Evolutionary conservation across 371 early-diverging fungal species (phyloP).

Genomic region (Zychaea mexicana): DNA sequence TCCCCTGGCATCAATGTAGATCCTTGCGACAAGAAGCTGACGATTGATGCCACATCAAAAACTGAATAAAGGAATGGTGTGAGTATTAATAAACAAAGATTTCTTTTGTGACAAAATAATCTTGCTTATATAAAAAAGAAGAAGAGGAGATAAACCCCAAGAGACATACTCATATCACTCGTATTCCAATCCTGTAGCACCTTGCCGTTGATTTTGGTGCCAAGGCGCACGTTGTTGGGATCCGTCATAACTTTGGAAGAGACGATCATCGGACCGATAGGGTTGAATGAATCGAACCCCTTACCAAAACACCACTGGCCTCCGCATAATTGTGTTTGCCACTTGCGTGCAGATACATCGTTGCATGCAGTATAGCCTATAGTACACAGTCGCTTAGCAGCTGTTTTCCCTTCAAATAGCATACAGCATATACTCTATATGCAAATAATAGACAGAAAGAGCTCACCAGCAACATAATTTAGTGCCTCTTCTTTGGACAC

Average conservation of each 20-base stretch:
- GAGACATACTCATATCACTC: slow-evolving; percentile 58
- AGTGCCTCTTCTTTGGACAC: slow-evolving; percentile 51
- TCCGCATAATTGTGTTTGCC: slow-evolving; percentile 43
- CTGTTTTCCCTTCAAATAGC: not conserved
- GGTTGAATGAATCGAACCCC: slow-evolving; percentile 65
- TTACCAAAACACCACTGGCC: slow-evolving; percentile 67
- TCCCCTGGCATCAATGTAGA: slow-evolving; percentile 62
- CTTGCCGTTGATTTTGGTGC: slow-evolving; percentile 48
- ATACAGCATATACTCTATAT: not conserved
- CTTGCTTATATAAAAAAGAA: not conserved
- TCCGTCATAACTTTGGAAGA: slow-evolving; percentile 48
- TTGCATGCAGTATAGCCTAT: slow-evolving; percentile 63
- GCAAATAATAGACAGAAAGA: too few relatives aligned
- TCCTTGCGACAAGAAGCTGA: slow-evolving; percentile 59
- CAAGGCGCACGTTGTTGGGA: slow-evolving; percentile 48
- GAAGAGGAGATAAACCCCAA: not conserved
- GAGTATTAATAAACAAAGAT: not conserved
- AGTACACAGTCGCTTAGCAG: too few relatives aligned
- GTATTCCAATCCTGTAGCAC: slow-evolving; percentile 57
- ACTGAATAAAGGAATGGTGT: slow-evolving; percentile 4
- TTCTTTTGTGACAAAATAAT: not conserved
- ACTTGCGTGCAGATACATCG: slow-evolving; percentile 63
- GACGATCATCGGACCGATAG: slow-evolving; percentile 61
- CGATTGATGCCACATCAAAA: slow-evolving; percentile 23
- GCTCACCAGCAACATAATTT: slow-evolving; percentile 47